Percentiles rank a stretch among this genome's conserved stretches.
These are phyloP conservation scores for Rutstroemia sydowiana DNA, from an alignment of 2,329 filamentous ascomycete genomes.

Conservation along the genomic window DNA sequence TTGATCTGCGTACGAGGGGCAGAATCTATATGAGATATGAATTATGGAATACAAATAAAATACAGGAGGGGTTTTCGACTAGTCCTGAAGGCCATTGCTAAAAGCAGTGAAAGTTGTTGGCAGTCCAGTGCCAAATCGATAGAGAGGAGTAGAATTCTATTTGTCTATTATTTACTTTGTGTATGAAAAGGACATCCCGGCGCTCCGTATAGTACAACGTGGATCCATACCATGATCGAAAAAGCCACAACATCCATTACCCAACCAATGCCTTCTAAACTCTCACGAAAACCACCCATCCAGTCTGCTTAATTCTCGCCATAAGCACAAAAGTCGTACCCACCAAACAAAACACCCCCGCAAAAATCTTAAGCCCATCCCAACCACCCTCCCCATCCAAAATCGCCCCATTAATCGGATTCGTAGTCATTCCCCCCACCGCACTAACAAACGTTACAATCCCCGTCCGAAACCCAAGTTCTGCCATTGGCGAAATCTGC, in stretches of 20 bases:
- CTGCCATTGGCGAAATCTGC: conserved; percentile 59
- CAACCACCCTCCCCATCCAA: conserved; percentile 26
- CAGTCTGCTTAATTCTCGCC: conserved; percentile 7
- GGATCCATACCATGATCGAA: not conserved
- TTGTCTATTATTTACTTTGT: too few species aligned
- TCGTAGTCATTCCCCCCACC: conserved; percentile 56
- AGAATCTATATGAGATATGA: too few species aligned
- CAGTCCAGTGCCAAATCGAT: too few species aligned
- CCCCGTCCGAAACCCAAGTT: conserved; percentile 61
- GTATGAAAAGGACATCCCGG: too few species aligned
- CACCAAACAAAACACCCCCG: conserved; percentile 3
- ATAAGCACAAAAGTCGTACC: not conserved
- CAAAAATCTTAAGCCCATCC: conserved; percentile 8
- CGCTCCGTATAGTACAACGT: too few species aligned
- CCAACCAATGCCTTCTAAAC: not conserved
- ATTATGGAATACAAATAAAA: too few species aligned
- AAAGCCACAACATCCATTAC: too few species aligned
- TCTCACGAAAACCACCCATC: not conserved
- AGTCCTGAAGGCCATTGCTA: too few species aligned
- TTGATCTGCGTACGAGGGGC: too few species aligned
- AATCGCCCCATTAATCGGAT: conserved; percentile 57
- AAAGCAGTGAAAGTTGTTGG: too few species aligned
- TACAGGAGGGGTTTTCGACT: too few species aligned
- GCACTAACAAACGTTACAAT: conserved; percentile 51
- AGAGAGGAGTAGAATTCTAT: too few species aligned